Base-by-base conservation (phyloP, 2,329 filamentous ascomycete species). In the Clonostachys byssicola region DNA sequence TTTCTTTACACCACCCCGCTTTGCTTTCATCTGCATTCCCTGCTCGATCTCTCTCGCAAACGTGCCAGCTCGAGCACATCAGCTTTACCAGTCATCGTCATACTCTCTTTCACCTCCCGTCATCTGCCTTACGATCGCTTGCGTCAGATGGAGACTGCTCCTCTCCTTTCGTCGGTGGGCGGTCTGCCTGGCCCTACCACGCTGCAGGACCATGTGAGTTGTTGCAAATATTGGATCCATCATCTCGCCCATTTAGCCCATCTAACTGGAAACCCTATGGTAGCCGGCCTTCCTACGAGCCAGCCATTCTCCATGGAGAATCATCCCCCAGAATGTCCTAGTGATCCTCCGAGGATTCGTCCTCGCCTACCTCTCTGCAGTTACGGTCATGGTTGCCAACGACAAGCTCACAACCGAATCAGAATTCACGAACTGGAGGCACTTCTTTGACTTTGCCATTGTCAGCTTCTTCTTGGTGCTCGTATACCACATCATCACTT, bases 231-330 rank as follows among this genome's bases (percentile, higher is more conserved):
- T 30, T 30, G 9, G 23, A 30, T 8, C 10, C 23, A 30, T 30
- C 23, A 30, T 30, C 23, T 30, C 23, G 9, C 23, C 23, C 23
- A 30, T 10, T 30, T 30, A 30, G 23, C 23, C 9, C 23, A 30
- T 30, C 12, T 23, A 12, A n/a, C 2, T 40, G 18, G 23, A 10
- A 30, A 30, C 10, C 23, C 9, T 30, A 30, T 30, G 8, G 39
- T 42, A 79, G 75, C 72, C 75, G 30, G 71, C 76, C 13, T 78
- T 75, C 48, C 65, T 77, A 13, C 72, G 74, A 55, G 73, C 68
- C 42, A 73, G 71, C 39, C 76, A 78, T 51, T 79, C 77, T 2
- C 71, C 75, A 17, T 79, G 75, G 73, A 54, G 62, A 7, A 65
- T 56, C 45, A 68, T 79, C 43, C 68, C 66, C 23, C 75, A 78